These are phyloP conservation scores for Vaccinium corymbosum DNA, from an alignment of 148 eudicot genomes.

Conservation along the genomic window DNA sequence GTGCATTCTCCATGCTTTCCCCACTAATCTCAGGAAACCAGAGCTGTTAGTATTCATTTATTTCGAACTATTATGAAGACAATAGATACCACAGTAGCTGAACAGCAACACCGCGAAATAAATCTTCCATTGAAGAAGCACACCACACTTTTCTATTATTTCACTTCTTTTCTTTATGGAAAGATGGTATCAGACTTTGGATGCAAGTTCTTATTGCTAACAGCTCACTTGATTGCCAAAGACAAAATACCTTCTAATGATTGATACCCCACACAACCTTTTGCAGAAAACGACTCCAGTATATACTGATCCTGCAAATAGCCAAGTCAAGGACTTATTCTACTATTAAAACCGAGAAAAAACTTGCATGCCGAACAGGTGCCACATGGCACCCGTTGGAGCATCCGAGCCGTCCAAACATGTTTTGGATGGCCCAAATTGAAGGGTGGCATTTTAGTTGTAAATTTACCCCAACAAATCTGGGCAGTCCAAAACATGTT, in stretches of 20 bases:
- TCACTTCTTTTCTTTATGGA: not conserved
- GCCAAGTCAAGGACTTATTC: not conserved
- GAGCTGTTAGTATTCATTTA: not conserved
- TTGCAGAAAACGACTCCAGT: constrained; percentile 94
- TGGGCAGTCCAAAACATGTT: too few species aligned
- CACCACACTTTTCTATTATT: not conserved
- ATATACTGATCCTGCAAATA: constrained; percentile 70
- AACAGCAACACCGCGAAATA: not conserved
- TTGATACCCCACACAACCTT: constrained; percentile 89
- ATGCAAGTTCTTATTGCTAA: not conserved
- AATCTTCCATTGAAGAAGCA: not conserved
- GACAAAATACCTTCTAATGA: constrained; percentile 66
- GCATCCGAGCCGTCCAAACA: too few species aligned
- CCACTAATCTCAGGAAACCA: constrained; percentile 50
- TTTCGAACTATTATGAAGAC: not conserved
- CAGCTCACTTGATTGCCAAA: not conserved
- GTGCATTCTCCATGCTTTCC: constrained; percentile 98
- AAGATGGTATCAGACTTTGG: not conserved
- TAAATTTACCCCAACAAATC: too few species aligned
- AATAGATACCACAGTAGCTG: not conserved
- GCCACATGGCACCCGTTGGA: too few species aligned
- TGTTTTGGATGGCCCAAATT: too few species aligned
- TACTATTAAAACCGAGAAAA: not conserved
- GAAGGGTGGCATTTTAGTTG: too few species aligned
- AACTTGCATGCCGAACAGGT: too few species aligned